A percentile compares a stretch with the other conserved stretches of the same genome.
These are phyloP conservation scores for Apiotrichum siamense DNA, from an alignment of 1,284 basidiomycete genomes.

Conservation along the genomic window DNA sequence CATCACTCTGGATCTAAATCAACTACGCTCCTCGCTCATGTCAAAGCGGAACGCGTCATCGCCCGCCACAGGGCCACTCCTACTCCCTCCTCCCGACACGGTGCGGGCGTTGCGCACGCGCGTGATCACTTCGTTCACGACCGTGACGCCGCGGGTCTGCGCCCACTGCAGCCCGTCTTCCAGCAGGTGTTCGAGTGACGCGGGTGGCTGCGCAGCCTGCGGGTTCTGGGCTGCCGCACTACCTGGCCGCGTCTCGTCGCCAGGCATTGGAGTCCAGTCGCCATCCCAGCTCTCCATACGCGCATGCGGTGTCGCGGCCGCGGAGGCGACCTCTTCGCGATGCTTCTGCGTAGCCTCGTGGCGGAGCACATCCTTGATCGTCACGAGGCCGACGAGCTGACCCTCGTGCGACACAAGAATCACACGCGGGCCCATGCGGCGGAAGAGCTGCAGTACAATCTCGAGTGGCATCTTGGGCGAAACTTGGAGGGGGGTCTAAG, in stretches of 20 bases:
- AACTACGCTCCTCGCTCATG: not conserved
- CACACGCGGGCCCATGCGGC: slow-evolving; percentile 89
- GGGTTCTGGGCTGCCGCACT: no score
- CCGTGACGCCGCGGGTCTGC: slow-evolving; percentile 13
- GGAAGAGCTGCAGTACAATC: slow-evolving; percentile 93
- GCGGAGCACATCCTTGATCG: slow-evolving; percentile 89
- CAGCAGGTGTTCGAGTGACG: slow-evolving; percentile 13
- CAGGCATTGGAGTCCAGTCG: slow-evolving; percentile 1
- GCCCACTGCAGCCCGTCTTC: slow-evolving; percentile 16
- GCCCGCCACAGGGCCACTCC: no score
- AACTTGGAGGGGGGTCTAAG: slow-evolving; percentile 82
- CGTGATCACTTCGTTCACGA: slow-evolving; percentile 16
- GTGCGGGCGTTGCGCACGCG: slow-evolving; percentile 8
- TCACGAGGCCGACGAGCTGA: slow-evolving; percentile 75
- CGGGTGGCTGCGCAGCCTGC: not conserved
- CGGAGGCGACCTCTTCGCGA: slow-evolving; percentile 9
- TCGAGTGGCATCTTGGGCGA: slow-evolving; percentile 89
- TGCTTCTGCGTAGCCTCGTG: slow-evolving; percentile 57
- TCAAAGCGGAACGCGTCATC: not conserved
- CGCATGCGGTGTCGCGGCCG: not conserved
- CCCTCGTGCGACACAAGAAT: slow-evolving; percentile 87
- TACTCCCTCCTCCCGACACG: no score
- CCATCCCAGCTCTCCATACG: not conserved
- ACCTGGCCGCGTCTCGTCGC: not conserved
- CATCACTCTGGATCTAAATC: no score